Conservation (phyloP, 1,139 yeast genomes). For the Protomyces pachydermus region DNA sequence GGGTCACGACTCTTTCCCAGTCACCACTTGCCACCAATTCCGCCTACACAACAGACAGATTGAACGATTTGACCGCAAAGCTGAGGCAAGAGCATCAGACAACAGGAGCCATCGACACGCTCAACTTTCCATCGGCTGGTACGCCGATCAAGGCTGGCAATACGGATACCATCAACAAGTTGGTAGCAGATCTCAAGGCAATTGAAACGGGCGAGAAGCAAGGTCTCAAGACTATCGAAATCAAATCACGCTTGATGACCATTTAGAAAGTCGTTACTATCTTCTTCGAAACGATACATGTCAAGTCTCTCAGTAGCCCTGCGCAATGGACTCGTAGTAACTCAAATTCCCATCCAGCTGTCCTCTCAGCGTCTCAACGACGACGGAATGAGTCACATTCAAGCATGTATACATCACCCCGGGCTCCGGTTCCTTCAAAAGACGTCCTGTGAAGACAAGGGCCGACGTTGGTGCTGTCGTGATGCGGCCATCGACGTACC, state of each 20-base stretch:
- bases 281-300: too few species aligned
- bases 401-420: too few species aligned
- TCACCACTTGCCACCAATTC: slow-evolving; percentile 33
- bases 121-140: neutral
- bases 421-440: too few species aligned
- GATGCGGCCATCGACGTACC: too few species aligned
- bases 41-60: slow-evolving; percentile 19
- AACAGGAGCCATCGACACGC: neutral
- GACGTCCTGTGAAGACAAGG: too few species aligned
- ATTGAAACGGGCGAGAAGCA: slow-evolving; percentile 4
- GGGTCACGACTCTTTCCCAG: slow-evolving; percentile 46
- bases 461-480: too few species aligned
- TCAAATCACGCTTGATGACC: neutral
- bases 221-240: neutral
- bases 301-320: too few species aligned
- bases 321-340: too few species aligned
- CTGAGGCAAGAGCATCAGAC: neutral
- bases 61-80: slow-evolving; percentile 9
- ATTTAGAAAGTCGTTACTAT: neutral
- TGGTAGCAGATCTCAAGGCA: neutral
- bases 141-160: neutral
- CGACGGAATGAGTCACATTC: too few species aligned
- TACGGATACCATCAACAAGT: too few species aligned
- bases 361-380: too few species aligned
- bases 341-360: too few species aligned